Evolutionary conservation across 805 yeast genomes (phyloP).

Genomic region (Monosporozyma yasuniensis): DNA sequence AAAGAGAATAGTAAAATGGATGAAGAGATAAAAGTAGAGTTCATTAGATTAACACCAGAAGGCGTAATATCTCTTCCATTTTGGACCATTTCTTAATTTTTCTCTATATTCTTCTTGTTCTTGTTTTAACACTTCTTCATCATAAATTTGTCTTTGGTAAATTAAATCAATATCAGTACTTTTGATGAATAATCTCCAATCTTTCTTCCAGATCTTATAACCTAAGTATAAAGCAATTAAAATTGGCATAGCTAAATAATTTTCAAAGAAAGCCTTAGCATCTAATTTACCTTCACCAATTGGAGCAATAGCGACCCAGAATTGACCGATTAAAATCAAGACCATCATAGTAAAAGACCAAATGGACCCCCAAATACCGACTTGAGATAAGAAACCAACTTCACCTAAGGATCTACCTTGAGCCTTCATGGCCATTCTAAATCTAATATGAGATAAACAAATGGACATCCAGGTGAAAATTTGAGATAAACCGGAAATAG

Average conservation of each 20-base stretch:
- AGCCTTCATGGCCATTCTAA: slow-evolving; percentile 47
- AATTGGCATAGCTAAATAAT: slow-evolving; percentile 41
- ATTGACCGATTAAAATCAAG: slow-evolving; percentile 48
- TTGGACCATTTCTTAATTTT: slow-evolving; percentile 23
- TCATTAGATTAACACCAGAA: slow-evolving; percentile 27
- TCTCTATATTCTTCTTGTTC: slow-evolving; percentile 27
- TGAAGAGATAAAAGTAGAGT: neutral
- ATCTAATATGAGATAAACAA: slow-evolving; percentile 47
- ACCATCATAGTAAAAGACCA: slow-evolving; percentile 42
- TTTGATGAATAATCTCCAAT: slow-evolving; percentile 32
- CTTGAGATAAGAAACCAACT: slow-evolving; percentile 44
- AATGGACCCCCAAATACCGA: slow-evolving; percentile 46
- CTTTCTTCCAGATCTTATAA: slow-evolving; percentile 40
- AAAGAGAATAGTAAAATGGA: neutral
- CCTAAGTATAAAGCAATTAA: slow-evolving; percentile 35
- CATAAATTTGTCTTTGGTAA: slow-evolving; percentile 26
- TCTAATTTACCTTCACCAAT: slow-evolving; percentile 29
- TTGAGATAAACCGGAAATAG: slow-evolving; percentile 54
- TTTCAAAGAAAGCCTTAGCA: slow-evolving; percentile 38
- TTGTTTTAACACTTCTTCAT: slow-evolving; percentile 27
- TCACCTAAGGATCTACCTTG: slow-evolving; percentile 46
- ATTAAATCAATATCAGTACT: slow-evolving; percentile 26
- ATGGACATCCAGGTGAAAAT: slow-evolving; percentile 56
- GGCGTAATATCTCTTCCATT: slow-evolving; percentile 19
- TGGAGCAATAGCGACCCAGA: slow-evolving; percentile 60